Base-by-base conservation (phyloP, 2,329 filamentous ascomycete species). In the Aspergillus chevalieri region DNA sequence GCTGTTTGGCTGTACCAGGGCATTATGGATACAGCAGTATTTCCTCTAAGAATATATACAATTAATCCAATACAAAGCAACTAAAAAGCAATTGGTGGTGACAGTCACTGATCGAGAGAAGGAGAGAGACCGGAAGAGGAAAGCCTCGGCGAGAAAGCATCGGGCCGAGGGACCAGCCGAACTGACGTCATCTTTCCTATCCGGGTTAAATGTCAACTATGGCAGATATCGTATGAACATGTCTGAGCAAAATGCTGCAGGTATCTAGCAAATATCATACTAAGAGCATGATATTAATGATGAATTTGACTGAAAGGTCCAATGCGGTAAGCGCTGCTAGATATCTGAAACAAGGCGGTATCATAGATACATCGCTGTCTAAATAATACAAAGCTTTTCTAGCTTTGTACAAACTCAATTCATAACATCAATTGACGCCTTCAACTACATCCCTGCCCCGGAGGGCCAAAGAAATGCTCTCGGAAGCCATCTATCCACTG, bases 1-100 rank as follows among this genome's bases (percentile, higher is more conserved):
- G 62, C 53, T 38, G 67, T 64, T 51, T 66, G 61, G 51, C 53
- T 59, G 57, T 67, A 66, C 54, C 66, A 64, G 28, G 63, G 60
- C 66, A 69, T 69, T 36, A 15, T 47, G 39, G 15, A 36, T 44
- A 14, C n/a, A 30, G n/a, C n/a, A 30, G 42, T 24, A 19, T 48
- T 43, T 47, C 5, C 21, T 21, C 14, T 38, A 26, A 14, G 10
- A 21, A 17, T 19, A 42, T 42, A 33, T 12, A 15, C 22, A n/a
- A 44, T 46, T 15, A 17, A 47, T n/a, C n/a, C 14, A 39, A 44
- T 2, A 30, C 9, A 22, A 22, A 22, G 6, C 26, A 12, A 30
- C 12, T 10, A 30, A 30, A 17, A 33, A 42, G 15, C 10, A 46
- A 21, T 17, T 8, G 43, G 14, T 17, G 34, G 17, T 17, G 9